phyloP scores from a whole-genome alignment of 2,329 filamentous ascomycete genomes.

The Aaosphaeria pasadenensis region DNA sequence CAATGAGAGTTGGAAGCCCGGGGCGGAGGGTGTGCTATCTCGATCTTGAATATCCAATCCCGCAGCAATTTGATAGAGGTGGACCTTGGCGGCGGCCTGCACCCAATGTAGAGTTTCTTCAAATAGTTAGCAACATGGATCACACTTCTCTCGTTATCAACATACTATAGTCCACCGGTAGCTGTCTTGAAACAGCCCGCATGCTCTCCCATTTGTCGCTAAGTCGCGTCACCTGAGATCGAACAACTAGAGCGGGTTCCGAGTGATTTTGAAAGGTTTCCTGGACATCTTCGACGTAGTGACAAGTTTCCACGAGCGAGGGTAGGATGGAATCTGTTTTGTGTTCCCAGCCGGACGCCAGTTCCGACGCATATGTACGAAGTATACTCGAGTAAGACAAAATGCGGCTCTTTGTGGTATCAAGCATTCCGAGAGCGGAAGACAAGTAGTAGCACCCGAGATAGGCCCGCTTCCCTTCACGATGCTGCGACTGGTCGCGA shows the following conservation, averaged over 20 bases:
- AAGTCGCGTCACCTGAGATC: conserved; percentile 30
- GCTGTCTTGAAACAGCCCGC: conserved; percentile 22
- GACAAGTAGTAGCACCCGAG: conserved; percentile 34
- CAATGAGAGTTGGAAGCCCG: conserved; percentile 34
- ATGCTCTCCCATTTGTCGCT: conserved; percentile 33
- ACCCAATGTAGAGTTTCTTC: conserved; percentile 31
- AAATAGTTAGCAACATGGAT: conserved; percentile 6
- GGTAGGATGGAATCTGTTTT: conserved; percentile 28
- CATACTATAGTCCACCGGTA: conserved; percentile 28
- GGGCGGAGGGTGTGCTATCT: conserved; percentile 28
- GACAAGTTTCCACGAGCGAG: conserved; percentile 28
- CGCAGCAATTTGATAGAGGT: conserved; percentile 24
- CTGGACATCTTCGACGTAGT: conserved; percentile 34
- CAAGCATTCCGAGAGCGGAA: conserved; percentile 23
- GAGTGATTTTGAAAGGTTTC: conserved; percentile 27
- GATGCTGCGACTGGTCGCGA: conserved; percentile 18
- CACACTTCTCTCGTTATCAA: background rate
- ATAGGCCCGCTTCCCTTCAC: conserved; percentile 33
- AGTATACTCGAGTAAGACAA: conserved; percentile 25
- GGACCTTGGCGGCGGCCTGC: conserved; percentile 26
- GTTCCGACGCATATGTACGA: conserved; percentile 28
- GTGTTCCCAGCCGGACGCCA: conserved; percentile 28
- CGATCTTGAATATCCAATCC: conserved; percentile 26
- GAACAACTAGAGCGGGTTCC: conserved; percentile 27
- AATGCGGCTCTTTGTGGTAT: conserved; percentile 18